A percentile compares a stretch with the other conserved stretches of the same genome.
phyloP scores from a whole-genome alignment of 306 rosid species.

The apple (Malus domestica) region DNA sequence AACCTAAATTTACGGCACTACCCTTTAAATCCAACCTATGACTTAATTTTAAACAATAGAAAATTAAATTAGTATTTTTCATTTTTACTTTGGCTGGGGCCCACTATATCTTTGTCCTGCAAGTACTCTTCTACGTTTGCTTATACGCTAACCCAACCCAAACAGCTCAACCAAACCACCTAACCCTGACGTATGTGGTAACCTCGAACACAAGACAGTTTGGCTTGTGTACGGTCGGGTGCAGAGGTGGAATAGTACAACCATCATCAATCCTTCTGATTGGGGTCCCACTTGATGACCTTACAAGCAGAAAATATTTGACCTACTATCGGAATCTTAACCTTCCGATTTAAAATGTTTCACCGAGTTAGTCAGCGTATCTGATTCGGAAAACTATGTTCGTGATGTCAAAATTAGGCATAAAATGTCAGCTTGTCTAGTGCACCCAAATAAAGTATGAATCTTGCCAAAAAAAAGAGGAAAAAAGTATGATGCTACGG shows the following conservation, averaged over 20 bases:
- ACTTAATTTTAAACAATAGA: too few relatives aligned
- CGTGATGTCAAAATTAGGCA: background rate
- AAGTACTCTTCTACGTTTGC: constrained; percentile 15
- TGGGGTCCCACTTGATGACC: constrained; percentile 31
- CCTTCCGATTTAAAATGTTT: constrained; percentile 40
- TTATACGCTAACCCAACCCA: constrained; percentile 13
- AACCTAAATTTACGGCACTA: background rate
- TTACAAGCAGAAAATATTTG: constrained; percentile 30
- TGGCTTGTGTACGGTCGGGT: constrained; percentile 7
- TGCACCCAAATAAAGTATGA: background rate
- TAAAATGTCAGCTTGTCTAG: background rate
- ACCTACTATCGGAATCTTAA: constrained; percentile 48
- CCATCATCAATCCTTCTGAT: background rate
- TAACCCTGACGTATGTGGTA: background rate
- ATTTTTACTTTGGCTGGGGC: background rate
- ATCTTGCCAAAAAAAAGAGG: background rate
- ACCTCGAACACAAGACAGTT: background rate
- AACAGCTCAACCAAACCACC: constrained; percentile 5
- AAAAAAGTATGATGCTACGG: background rate
- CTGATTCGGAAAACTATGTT: constrained; percentile 2
- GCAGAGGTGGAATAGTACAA: background rate
- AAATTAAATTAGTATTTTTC: background rate
- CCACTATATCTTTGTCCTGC: constrained; percentile 32
- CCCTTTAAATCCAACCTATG: background rate
- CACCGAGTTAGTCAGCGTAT: constrained; percentile 17